phyloP scores from a whole-genome alignment of 2,329 filamentous ascomycete species.

The Pseudogymnoascus sp. region DNA sequence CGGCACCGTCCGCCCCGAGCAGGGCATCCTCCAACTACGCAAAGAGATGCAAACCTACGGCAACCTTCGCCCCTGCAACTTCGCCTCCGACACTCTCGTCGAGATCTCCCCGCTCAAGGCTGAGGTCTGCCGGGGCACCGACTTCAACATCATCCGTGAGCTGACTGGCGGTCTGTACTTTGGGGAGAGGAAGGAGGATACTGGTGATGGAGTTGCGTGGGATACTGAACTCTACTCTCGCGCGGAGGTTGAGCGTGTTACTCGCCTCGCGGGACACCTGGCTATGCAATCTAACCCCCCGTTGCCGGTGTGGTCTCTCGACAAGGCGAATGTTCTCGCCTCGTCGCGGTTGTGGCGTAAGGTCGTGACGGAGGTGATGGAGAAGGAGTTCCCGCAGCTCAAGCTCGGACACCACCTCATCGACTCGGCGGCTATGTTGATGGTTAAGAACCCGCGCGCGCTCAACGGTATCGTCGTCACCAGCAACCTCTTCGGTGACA shows the following conservation, averaged over 20 bases:
- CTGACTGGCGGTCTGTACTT: slow-evolving; percentile 94
- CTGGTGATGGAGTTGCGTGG: slow-evolving; percentile 66
- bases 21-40: slow-evolving; percentile 83
- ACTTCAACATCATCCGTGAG: slow-evolving; percentile 91
- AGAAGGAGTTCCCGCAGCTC: slow-evolving; percentile 80
- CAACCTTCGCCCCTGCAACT: slow-evolving; percentile 93
- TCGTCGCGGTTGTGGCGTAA: slow-evolving; percentile 86
- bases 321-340: slow-evolving; percentile 95
- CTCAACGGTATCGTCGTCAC: slow-evolving; percentile 90
- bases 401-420: slow-evolving; percentile 85
- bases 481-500: slow-evolving; percentile 92
- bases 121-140: slow-evolving; percentile 74
- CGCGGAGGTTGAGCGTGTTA: slow-evolving; percentile 81
- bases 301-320: slow-evolving; percentile 74
- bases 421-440: slow-evolving; percentile 93
- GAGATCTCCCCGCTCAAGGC: slow-evolving; percentile 82
- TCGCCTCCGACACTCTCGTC: slow-evolving; percentile 80
- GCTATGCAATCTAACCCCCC: slow-evolving; percentile 72
- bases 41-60: slow-evolving; percentile 93
- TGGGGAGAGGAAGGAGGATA: slow-evolving; percentile 75
- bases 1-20: slow-evolving; percentile 79
- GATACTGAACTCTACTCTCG: slow-evolving; percentile 86
- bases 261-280: slow-evolving; percentile 72
- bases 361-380: slow-evolving; percentile 77
- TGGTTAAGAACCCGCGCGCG: slow-evolving; percentile 86